Evolutionary conservation across 1,284 basidiomycete species (phyloP).

Genomic region (Neotropicomus parvogracilis): DNA sequence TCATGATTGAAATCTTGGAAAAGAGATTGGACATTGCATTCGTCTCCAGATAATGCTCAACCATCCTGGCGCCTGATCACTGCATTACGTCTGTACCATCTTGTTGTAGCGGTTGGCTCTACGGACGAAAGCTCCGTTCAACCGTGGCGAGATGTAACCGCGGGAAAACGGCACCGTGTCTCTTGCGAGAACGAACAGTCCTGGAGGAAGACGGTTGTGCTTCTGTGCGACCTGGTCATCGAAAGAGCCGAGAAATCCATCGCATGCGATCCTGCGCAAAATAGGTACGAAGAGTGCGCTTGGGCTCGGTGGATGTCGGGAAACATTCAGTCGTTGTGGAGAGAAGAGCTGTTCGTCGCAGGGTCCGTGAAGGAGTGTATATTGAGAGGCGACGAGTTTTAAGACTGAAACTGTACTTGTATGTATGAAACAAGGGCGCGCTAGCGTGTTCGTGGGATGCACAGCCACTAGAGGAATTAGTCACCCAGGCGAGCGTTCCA

Average conservation of each 20-base stretch:
- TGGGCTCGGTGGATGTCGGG: conserved; percentile 35
- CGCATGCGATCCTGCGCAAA: neutral
- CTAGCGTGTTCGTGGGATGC: neutral
- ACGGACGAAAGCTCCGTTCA: conserved; percentile 35
- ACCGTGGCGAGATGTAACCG: conserved; percentile 54
- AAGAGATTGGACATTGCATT: conserved; percentile 72
- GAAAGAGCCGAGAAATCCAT: conserved; percentile 30
- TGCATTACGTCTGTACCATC: conserved; percentile 62
- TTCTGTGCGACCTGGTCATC: conserved; percentile 38
- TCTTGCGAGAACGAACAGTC: conserved; percentile 47
- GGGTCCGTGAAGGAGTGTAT: conserved; percentile 44
- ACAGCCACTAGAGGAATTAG: conserved; percentile 13
- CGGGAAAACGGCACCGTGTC: conserved; percentile 42
- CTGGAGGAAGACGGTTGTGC: conserved; percentile 35
- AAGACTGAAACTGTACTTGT: conserved; percentile 2
- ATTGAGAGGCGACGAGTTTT: conserved; percentile 36
- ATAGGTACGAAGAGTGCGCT: neutral
- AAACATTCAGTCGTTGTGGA: conserved; percentile 38
- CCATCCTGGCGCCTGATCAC: conserved; percentile 75
- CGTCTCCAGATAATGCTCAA: conserved; percentile 52
- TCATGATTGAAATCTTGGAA: neutral
- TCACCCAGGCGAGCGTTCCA: neutral
- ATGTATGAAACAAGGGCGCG: neutral
- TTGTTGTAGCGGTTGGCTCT: conserved; percentile 29
- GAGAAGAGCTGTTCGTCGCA: conserved; percentile 55